Conservation (phyloP, 805 yeast genomes). For the Wickerhamia fluorescens region DNA sequence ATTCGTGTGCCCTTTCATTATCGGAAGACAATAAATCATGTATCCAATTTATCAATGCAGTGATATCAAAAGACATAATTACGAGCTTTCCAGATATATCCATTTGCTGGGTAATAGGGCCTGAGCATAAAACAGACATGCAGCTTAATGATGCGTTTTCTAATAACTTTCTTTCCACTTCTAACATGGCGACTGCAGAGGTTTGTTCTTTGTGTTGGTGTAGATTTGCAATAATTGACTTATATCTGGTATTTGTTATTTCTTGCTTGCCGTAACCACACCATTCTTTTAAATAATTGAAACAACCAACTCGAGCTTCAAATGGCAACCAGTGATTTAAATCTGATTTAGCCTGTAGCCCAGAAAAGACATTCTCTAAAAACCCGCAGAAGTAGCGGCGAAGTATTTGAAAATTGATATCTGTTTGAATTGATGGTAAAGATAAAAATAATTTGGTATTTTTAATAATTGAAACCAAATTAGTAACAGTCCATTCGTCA, state of each 20-base stretch:
- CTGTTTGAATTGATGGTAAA: slow-evolving; percentile 49
- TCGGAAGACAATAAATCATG: slow-evolving; percentile 58
- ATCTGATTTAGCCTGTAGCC: slow-evolving; percentile 36
- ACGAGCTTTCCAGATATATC: slow-evolving; percentile 42
- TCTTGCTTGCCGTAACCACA: slow-evolving; percentile 78
- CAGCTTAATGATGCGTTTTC: slow-evolving; percentile 71
- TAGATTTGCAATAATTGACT: slow-evolving; percentile 42
- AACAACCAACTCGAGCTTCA: slow-evolving; percentile 77
- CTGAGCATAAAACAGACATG: slow-evolving; percentile 76
- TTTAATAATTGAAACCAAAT: slow-evolving; percentile 54
- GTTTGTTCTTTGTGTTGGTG: slow-evolving; percentile 33
- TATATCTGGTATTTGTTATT: slow-evolving; percentile 61
- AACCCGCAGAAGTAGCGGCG: slow-evolving; percentile 81
- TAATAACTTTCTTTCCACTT: slow-evolving; percentile 65
- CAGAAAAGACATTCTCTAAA: slow-evolving; percentile 64
- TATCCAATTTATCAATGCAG: slow-evolving; percentile 73
- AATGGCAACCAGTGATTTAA: slow-evolving; percentile 65
- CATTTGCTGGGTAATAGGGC: slow-evolving; percentile 51
- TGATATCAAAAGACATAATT: slow-evolving; percentile 62
- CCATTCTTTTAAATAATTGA: slow-evolving; percentile 85
- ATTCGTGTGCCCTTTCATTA: slow-evolving; percentile 47
- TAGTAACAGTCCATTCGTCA: slow-evolving; percentile 65
- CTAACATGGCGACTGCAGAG: slow-evolving; percentile 67
- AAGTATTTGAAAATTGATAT: slow-evolving; percentile 66
- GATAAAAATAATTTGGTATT: slow-evolving; percentile 56